Base-by-base conservation (phyloP, 1,139 yeast species). In the Casaregolazyma suthepensis region DNA sequence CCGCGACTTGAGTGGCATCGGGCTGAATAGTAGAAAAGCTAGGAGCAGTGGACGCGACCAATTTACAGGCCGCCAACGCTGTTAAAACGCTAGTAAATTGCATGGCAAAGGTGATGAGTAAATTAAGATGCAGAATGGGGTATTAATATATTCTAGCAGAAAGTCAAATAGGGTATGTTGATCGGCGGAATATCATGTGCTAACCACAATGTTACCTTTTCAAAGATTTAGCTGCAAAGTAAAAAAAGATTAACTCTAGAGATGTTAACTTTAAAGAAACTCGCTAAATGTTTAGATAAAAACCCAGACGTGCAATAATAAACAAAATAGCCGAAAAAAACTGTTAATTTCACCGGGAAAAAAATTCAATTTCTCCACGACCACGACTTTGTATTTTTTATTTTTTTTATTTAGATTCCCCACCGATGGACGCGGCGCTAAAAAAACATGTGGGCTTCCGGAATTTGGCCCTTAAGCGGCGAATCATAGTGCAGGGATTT, bases 1-100 rank as follows among this genome's bases (percentile, higher is more conserved):
- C 63, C 50, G 71, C 68, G 53, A 73, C 67, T 46, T 71, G 69
- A 12, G 74, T 64, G 22, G 68, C 63, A 43, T 67, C 53, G 26
- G 78, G 77, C 55, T 61, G 65, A 59, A 66, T 56, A 26, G 75
- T 70, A 40, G 74, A 63, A 64, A 65, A 73, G 45, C 66, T 56
- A 38, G 69, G 72, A 17, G 65, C 63, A 15, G 61, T 63, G 51
- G 63, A 64, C 20, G 61, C 38, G 37, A 57, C 52, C 17, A 35
- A 13, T 13, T 35, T 35, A 35, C 40, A 13, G 13, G 40, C 40
- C 4, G 13, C 40, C 3, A n/a, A 35, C 5, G 40, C 13, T n/a
- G 17, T 2, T 7, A 35, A 7, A 35, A 35, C 17, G 40, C 17
- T 35, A 2, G 9, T 3, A 7, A 15, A 35, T n/a, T 35, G 17